A percentile compares a stretch with the other conserved stretches of the same genome.
These are phyloP conservation scores for Exophiala spinifera DNA, from an alignment of 2,329 filamentous ascomycete species.

Conservation along the genomic window DNA sequence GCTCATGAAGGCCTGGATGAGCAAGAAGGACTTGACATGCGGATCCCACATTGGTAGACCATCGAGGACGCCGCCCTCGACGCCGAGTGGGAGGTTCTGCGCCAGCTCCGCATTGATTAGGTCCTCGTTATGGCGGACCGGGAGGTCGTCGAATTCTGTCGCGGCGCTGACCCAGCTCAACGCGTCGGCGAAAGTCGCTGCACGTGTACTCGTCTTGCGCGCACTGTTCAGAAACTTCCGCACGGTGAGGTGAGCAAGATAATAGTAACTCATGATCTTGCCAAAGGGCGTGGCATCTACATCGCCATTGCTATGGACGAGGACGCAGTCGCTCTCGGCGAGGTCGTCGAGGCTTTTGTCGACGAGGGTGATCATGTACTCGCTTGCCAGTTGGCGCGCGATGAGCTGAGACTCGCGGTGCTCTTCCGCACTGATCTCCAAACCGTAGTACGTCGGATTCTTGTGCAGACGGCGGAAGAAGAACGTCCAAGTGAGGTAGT, in stretches of 20 bases:
- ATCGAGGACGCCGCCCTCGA: constrained; percentile 45
- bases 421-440: constrained; percentile 88
- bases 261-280: constrained; percentile 99
- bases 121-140: constrained; percentile 97
- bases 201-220: constrained; percentile 55
- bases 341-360: constrained; percentile 81
- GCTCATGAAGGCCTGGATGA: constrained; percentile 93
- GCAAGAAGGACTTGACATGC: constrained; percentile 90
- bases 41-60: constrained; percentile 93
- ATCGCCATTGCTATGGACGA: constrained; percentile 79
- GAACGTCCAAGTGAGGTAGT: constrained; percentile 99
- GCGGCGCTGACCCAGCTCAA: constrained; percentile 91
- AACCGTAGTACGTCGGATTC: constrained; percentile 95
- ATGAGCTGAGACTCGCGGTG: constrained; percentile 69
- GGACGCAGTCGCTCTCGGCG: constrained; percentile 77
- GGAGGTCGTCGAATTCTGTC: constrained; percentile 94
- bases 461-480: constrained; percentile 97
- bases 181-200: constrained; percentile 68
- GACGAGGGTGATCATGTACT: constrained; percentile 92
- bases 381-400: constrained; percentile 83
- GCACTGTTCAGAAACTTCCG: constrained; percentile 76
- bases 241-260: constrained; percentile 91
- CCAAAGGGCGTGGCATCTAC: constrained; percentile 86
- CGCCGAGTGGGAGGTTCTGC: constrained; percentile 62
- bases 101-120: constrained; percentile 91